Evolutionary conservation across 169 alveolate genomes (phyloP), one percentile per base, ranked within the genome.

Genomic region (Eimeria nieschulzi): DNA sequence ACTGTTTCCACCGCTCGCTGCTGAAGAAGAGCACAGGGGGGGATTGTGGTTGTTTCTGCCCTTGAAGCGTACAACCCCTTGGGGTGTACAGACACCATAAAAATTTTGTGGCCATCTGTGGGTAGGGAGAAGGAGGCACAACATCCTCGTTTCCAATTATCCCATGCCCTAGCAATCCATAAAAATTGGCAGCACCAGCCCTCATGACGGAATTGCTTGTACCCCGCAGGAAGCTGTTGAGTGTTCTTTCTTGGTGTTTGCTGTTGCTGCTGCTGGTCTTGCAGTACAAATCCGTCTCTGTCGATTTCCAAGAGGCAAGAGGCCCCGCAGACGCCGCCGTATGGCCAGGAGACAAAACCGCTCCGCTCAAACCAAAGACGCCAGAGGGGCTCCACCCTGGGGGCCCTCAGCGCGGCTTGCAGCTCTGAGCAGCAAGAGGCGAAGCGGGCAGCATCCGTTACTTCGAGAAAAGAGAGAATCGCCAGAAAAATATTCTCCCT

Each of bases 281-380:
- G 78, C 64, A 82, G 59, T 61, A 82, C 33, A 61, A 82, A 82
- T 8, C 88, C 88, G 51, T 82, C 88, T 56, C 64, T 56, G 88
- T 82, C 88, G 8, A 82, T 51, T 68, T 61, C 46, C 46, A 23
- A 39, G 76, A 54, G 26, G 78, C 88, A 82, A 2, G 76, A 13
- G 76, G 72, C 59, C 39, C 88, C 76, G 88, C 88, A 82, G 13
- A 68, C 88, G 3, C 88, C 88, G 56, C 88, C 88, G 76, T 82
- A 82, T 23, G 88, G 88, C 88, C 88, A 82, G 76, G 76, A 82
- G 51, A 82, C 88, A 61, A 82, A 82, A 23, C 88, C 88, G 64
- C 88, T 82, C 25, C 76, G 53, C 59, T 82, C 76, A 15, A 82
- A 82, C 88, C 88, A 82, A 51, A 33, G 78, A 39, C 88, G 88